A percentile compares a stretch with the other conserved stretches of the same genome.
phyloP scores from a whole-genome alignment of 2,329 filamentous ascomycete species.

The Aspergillus awamori region DNA sequence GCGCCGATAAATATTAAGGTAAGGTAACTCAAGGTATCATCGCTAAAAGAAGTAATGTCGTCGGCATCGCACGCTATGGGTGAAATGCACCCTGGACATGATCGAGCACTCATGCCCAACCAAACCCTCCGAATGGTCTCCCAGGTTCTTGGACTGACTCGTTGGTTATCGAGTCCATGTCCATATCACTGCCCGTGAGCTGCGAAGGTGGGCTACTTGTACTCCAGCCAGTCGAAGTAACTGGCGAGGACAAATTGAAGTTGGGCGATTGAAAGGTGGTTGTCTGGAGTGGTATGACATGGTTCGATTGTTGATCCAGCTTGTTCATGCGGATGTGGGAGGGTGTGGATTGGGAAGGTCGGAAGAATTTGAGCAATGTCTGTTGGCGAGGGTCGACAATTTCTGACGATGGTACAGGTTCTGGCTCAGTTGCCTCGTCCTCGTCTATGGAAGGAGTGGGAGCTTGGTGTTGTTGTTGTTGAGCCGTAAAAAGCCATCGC shows the following conservation, averaged over 20 bases:
- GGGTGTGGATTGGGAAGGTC: conserved; percentile 28
- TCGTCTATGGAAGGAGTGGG: conserved; percentile 15
- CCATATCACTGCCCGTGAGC: conserved; percentile 30
- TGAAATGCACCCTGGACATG: not conserved
- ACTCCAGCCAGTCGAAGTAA: conserved; percentile 24
- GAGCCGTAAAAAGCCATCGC: conserved; percentile 46
- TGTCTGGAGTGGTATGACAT: conserved; percentile 21
- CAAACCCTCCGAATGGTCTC: conserved; percentile 32
- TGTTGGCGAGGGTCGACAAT: conserved; percentile 44
- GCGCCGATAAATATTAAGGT: not conserved
- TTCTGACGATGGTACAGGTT: conserved; percentile 29
- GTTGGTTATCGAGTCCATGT: conserved; percentile 34
- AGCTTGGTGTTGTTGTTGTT: conserved; percentile 32
- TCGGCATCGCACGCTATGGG: not conserved
- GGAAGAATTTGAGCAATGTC: conserved; percentile 46
- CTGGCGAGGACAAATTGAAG: conserved; percentile 21
- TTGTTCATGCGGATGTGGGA: conserved; percentile 20
- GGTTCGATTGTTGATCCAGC: conserved; percentile 22
- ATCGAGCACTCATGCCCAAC: conserved; percentile 33
- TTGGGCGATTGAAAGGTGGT: conserved; percentile 24
- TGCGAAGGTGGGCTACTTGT: conserved; percentile 28
- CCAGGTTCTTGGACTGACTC: conserved; percentile 23
- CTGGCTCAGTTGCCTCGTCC: conserved; percentile 32
- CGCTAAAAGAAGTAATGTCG: not conserved
- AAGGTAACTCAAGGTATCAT: not conserved